phyloP scores from a whole-genome alignment of 1,284 basidiomycete species.

The Sanghuangporus baumii region DNA sequence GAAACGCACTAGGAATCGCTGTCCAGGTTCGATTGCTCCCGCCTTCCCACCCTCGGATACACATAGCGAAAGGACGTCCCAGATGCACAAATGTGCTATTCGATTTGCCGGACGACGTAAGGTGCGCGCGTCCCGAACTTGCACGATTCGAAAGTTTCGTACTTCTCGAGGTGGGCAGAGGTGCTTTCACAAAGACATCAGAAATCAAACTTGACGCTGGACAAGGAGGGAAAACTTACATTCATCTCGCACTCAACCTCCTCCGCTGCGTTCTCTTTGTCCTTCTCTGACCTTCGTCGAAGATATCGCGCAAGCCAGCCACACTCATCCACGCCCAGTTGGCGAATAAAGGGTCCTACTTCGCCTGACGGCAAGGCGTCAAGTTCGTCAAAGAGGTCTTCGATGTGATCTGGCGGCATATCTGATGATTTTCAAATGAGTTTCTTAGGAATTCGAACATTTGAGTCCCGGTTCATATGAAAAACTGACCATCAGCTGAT shows the following conservation, averaged over 20 bases:
- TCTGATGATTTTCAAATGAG: constrained; percentile 28
- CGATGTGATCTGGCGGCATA: constrained; percentile 50
- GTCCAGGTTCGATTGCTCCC: constrained; percentile 57
- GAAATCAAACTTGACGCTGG: too few relatives aligned
- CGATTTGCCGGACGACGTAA: constrained; percentile 45
- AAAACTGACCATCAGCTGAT: constrained; percentile 37
- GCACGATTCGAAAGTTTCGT: constrained; percentile 75
- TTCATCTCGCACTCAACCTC: constrained; percentile 68
- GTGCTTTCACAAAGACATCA: constrained; percentile 33
- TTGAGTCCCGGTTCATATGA: not conserved
- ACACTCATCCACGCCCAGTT: constrained; percentile 38
- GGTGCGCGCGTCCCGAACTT: constrained; percentile 66
- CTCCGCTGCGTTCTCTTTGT: constrained; percentile 44
- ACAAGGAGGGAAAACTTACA: constrained; percentile 33
- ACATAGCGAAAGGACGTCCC: constrained; percentile 64
- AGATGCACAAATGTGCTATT: constrained; percentile 73
- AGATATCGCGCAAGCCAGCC: constrained; percentile 62
- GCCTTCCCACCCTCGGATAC: constrained; percentile 44
- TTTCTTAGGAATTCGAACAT: not conserved
- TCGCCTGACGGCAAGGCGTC: constrained; percentile 41
- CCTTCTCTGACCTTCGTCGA: constrained; percentile 42
- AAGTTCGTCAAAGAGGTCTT: constrained; percentile 60
- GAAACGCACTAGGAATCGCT: constrained; percentile 60
- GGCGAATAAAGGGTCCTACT: constrained; percentile 28
- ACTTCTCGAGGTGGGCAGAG: constrained; percentile 76